Conservation (phyloP, 1,139 yeast species). For the Hanseniaspora gamundiae region DNA sequence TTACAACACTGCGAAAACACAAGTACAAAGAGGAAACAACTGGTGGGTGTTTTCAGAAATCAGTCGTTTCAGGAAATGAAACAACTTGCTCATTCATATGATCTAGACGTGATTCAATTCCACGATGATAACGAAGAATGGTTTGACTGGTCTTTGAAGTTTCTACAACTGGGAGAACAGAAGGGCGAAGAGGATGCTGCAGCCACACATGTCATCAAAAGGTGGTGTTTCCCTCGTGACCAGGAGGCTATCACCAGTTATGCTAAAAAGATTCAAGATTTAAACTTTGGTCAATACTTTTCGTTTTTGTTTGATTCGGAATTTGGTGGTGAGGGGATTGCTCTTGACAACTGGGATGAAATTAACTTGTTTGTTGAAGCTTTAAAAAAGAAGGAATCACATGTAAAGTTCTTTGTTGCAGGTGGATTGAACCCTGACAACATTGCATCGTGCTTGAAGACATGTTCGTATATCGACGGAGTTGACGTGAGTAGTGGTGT, state of each 20-base stretch:
- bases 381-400: slow-evolving; percentile 27
- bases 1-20: too few relatives aligned
- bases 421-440: slow-evolving; percentile 81
- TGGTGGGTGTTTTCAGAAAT: slow-evolving; percentile 87
- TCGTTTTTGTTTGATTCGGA: slow-evolving; percentile 61
- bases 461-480: slow-evolving; percentile 50
- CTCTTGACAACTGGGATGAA: slow-evolving; percentile 39
- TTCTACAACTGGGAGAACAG: neutral
- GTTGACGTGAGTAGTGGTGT: slow-evolving; percentile 96
- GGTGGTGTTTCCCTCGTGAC: slow-evolving; percentile 58
- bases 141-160: slow-evolving; percentile 28
- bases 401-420: slow-evolving; percentile 48
- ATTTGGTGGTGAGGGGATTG: slow-evolving; percentile 81
- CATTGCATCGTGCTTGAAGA: slow-evolving; percentile 37
- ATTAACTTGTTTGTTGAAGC: slow-evolving; percentile 8
- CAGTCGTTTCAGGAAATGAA: slow-evolving; percentile 57
- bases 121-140: slow-evolving; percentile 62
- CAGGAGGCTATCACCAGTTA: slow-evolving; percentile 16
- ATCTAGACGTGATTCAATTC: slow-evolving; percentile 69
- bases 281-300: neutral
- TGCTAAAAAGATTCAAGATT: neutral
- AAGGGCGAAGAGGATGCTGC: too few relatives aligned
- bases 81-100: slow-evolving; percentile 33
- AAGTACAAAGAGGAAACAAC: slow-evolving; percentile 9
- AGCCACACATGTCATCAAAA: slow-evolving; percentile 47